Base-by-base conservation (phyloP, 2,329 filamentous ascomycete genomes). In the Aspergillus aculeatinus region DNA sequence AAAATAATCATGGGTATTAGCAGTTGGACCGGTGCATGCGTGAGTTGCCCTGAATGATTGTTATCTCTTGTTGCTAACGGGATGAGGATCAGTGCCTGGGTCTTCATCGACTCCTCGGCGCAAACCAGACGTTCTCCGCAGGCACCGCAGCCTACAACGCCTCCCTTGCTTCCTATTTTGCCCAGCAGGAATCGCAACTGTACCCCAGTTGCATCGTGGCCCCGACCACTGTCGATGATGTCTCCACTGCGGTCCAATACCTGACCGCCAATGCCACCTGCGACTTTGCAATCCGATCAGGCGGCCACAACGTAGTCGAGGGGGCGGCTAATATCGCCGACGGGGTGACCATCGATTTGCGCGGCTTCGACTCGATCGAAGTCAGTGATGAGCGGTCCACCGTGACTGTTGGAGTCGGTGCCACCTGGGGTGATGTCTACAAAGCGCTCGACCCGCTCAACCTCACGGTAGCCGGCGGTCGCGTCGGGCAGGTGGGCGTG, bases 401-500 rank as follows among this genome's bases (percentile, higher is more conserved):
- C 0, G 52, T 53, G 21, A 55, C 29, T 4, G 33, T 65, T 27
- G 65, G 65, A 1, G 48, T 16, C 4, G 65, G 65, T 2, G 48
- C 55, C 4, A 65, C 57, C n/a, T 64, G 63, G 63, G 57, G 55
- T 3, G 58, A 63, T 0, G 63, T 63, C 5, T 67, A 67, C 50
- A 5, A 19, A 2, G 21, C 21, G 4, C 65, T 69, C 16, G 67
- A 68, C 27, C 54, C 60, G 9, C 23, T 61, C 2, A 48, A 60
- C 21, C 56, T 70, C 16, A 51, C 65, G 16, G 68, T 69, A 1
- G 58, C 63, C 16, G 68, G 69, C 5, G 70, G 68, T 2, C 65
- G 70, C 35, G 65, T 58, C 14, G 60, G 60, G 1, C 58, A 52
- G n/a, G 66, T 73, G 25, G 69, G 71, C 5, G 67, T 73, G 4